These are phyloP conservation scores for Solanum arcanum DNA, from an alignment of 257 asterid genomes.

Conservation along the genomic window DNA sequence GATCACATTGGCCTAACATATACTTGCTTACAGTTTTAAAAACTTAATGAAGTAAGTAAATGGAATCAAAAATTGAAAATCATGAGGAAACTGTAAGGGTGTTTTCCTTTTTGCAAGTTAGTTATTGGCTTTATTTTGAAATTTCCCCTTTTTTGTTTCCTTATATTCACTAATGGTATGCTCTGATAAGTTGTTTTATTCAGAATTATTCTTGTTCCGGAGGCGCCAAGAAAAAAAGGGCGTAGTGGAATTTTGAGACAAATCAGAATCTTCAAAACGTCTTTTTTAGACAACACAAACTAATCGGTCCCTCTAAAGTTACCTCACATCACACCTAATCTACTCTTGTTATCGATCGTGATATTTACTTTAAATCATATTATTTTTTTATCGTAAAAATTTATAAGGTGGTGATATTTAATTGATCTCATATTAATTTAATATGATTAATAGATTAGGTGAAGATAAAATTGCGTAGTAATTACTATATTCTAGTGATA, in stretches of 20 bases:
- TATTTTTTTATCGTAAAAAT: background rate
- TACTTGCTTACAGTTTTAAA: background rate
- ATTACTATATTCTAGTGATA: background rate
- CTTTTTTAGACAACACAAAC: background rate
- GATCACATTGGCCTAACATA: background rate
- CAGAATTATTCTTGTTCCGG: background rate
- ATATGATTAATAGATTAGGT: too few species aligned
- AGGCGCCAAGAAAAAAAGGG: background rate
- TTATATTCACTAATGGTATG: background rate
- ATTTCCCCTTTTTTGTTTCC: background rate
- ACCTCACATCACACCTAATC: background rate
- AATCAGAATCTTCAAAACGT: background rate
- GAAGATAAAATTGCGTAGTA: accelerated
- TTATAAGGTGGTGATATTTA: accelerated
- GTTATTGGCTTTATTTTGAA: background rate
- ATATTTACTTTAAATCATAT: background rate
- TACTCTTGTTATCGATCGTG: background rate
- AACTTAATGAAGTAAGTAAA: background rate
- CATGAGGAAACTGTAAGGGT: background rate
- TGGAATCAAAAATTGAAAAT: background rate
- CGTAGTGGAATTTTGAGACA: background rate
- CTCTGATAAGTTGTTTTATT: background rate
- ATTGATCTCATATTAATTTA: too few species aligned
- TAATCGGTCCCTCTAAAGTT: background rate
- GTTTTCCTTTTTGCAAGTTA: background rate